phyloP scores from a whole-genome alignment of 2,329 filamentous ascomycete genomes.

The Aspergillus quadricinctus region DNA sequence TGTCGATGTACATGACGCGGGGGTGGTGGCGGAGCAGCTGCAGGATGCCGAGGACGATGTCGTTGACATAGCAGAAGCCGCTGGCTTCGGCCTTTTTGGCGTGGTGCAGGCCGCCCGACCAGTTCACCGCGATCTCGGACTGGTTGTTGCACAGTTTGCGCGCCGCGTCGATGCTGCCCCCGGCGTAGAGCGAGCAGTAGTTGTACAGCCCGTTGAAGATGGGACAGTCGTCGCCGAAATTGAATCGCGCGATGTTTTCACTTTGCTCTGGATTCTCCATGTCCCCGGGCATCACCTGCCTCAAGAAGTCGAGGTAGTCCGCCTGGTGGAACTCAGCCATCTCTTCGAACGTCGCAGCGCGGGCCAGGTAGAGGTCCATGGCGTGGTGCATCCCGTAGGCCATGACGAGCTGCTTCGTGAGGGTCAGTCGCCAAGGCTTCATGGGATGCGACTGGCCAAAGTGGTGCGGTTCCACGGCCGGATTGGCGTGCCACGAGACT shows the following conservation, averaged over 20 bases:
- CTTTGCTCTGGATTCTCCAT: constrained; percentile 61
- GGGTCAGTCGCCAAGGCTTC: constrained; percentile 95
- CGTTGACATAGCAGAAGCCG: constrained; percentile 98
- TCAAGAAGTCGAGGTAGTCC: constrained; percentile 89
- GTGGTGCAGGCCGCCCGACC: constrained; percentile 94
- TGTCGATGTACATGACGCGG: constrained; percentile 90
- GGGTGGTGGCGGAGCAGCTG: constrained; percentile 78
- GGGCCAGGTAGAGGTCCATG: constrained; percentile 89
- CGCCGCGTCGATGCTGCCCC: constrained; percentile 84
- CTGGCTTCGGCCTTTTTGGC: constrained; percentile 91
- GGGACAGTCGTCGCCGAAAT: constrained; percentile 90
- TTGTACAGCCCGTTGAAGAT: constrained; percentile 94
- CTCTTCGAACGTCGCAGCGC: constrained; percentile 81
- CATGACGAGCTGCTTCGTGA: constrained; percentile 91
- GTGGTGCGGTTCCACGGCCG: constrained; percentile 91
- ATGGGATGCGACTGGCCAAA: constrained; percentile 97
- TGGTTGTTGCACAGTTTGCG: constrained; percentile 80
- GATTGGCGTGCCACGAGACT: constrained; percentile 94
- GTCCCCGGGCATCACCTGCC: constrained; percentile 65
- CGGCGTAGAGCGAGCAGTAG: constrained; percentile 91
- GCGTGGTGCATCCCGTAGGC: constrained; percentile 93
- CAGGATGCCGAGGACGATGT: constrained; percentile 90
- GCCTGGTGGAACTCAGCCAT: constrained; percentile 79
- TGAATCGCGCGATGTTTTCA: constrained; percentile 62
- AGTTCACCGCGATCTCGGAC: constrained; percentile 94